Evolutionary conservation across 257 asterid species (phyloP), one percentile per base, ranked within the genome.

Genomic region (Fraxinus quadrangulata): DNA sequence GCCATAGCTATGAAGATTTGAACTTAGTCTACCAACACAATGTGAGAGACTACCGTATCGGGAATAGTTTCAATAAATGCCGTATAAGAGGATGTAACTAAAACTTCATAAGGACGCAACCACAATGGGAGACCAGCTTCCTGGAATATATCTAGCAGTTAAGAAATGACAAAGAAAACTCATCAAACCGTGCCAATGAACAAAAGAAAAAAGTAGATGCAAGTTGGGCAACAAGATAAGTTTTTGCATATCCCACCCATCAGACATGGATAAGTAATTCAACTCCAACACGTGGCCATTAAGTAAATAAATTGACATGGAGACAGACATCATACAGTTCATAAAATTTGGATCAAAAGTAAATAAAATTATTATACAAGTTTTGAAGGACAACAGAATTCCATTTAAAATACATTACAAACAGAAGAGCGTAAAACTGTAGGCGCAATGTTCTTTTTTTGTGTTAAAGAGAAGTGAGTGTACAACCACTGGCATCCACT

Each of bases 101-200:
- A 77, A 70, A 94, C 97, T 92, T 94, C 99, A 81, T 92, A 94
- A 76, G 99, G 99, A 56, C 98, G 97, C 86, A 94, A 78, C 99
- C 99, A 94, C 42, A 94, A 87, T n/a, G 98, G 98, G 71, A 96
- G 97, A 84, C 99, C 99, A 83, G 98, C 99, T 89, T 96, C 99
- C 93, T 96, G 99, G 92, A 96, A 96, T 88, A 96, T 93, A 92
- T 96, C 99, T 96, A 87, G 82, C 88, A 90, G 83, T 82, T 70
- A 80, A 77, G 59, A 78, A 78, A 77, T 73, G 71, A 79, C 42
- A 61, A 16, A 78, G 61, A 75, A 70, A 63, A 19, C 36, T 33
- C 65, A 68, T 80, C 45, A 83, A 80, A 70, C 37, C 70, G 73
- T 63, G 42, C 72, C 34, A 65, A 45, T 39, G 24, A 13, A 23